Conservation (phyloP, 108 stramenopile species). For the Conticribra weissflogii region DNA sequence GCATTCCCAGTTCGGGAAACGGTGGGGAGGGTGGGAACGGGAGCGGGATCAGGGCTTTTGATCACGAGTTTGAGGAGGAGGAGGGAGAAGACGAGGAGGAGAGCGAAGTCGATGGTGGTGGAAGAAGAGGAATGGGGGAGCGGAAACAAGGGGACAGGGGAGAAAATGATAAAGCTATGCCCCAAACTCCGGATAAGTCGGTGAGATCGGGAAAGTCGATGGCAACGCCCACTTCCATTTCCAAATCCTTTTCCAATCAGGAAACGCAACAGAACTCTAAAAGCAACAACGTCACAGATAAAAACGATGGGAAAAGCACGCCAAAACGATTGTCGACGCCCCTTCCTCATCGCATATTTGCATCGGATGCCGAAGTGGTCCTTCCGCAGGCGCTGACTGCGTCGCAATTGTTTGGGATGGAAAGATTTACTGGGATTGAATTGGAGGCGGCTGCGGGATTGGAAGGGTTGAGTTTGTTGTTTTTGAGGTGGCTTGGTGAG, state of each 20-base stretch:
- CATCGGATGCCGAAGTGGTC: conserved; percentile 86
- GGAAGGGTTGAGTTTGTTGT: conserved; percentile 71
- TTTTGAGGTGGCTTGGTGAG: conserved; percentile 81
- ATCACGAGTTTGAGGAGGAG: conserved; percentile 30
- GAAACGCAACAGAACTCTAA: neutral
- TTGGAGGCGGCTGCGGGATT: conserved; percentile 89
- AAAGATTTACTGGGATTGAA: conserved; percentile 82
- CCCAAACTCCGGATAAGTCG: too few relatives aligned
- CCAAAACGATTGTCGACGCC: conserved; percentile 46
- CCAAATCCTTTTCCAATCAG: neutral
- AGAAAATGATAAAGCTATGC: too few relatives aligned
- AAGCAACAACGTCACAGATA: neutral
- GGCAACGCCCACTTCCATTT: neutral
- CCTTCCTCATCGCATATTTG: conserved; percentile 83
- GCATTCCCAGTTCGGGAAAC: conserved; percentile 20
- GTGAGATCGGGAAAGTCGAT: too few relatives aligned
- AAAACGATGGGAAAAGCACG: conserved; percentile 28
- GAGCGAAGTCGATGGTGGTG: conserved; percentile 16
- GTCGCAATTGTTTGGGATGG: conserved; percentile 86
- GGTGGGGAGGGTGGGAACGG: neutral
- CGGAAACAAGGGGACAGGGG: neutral
- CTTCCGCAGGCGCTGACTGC: conserved; percentile 87
- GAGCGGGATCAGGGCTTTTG: conserved; percentile 36
- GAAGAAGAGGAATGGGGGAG: neutral
- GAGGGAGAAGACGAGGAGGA: neutral